Evolutionary conservation across 768 basidiomycete genomes (phyloP).

Genomic region (Russula griseocarnosa): DNA sequence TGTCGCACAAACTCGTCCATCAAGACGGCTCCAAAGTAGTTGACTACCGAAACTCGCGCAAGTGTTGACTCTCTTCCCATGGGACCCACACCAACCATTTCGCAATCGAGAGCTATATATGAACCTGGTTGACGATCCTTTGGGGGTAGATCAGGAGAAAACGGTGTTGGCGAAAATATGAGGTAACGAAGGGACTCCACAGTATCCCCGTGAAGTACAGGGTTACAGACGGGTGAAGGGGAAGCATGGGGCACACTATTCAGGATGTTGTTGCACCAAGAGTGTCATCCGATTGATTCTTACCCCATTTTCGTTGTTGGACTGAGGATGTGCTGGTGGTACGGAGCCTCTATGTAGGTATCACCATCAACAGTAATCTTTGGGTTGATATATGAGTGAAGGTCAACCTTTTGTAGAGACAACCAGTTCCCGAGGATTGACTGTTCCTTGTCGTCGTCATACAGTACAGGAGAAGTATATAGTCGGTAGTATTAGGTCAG

Average conservation of each 20-base stretch:
- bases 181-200: conserved; percentile 17
- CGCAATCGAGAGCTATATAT: conserved; percentile 87
- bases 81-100: conserved; percentile 96
- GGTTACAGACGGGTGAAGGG: not conserved
- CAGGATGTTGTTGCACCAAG: conserved; percentile 7
- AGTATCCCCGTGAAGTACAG: conserved; percentile 4
- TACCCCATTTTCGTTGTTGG: conserved; percentile 4
- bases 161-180: conserved; percentile 35
- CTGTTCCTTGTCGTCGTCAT: not conserved
- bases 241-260: not conserved
- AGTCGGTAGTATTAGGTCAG: conserved; percentile 15
- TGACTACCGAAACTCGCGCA: conserved; percentile 86
- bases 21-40: conserved; percentile 75
- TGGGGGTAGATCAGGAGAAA: conserved; percentile 12
- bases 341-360: conserved; percentile 10
- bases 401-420: conserved; percentile 21
- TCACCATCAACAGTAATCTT: conserved; percentile 11
- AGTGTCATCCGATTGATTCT: not conserved
- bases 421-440: conserved; percentile 21
- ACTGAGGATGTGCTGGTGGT: conserved; percentile 1
- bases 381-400: not conserved
- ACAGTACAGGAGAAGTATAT: not conserved
- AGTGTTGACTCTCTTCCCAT: conserved; percentile 77
- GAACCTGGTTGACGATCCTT: conserved; percentile 46
- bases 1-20: conserved; percentile 86